Evolutionary conservation across 345 rosid species (phyloP).

Genomic region (Orychophragmus violaceus): DNA sequence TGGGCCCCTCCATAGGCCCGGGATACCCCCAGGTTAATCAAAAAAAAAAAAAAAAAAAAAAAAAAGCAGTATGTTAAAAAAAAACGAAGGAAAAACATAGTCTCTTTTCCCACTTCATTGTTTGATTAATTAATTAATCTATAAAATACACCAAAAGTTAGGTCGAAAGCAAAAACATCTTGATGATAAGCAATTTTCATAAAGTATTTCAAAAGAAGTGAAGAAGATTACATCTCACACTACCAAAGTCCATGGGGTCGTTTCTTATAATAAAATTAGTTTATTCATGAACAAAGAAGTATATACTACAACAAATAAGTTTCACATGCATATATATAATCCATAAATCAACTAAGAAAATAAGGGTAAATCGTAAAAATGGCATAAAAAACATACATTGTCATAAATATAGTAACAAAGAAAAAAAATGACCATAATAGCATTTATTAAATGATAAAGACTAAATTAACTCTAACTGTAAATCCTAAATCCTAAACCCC

Average conservation of each 20-base stretch:
- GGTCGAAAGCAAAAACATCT: constrained; percentile 24
- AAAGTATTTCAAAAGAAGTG: constrained; percentile 20
- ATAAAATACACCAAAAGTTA: constrained; percentile 14
- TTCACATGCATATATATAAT: not conserved
- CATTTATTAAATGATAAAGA: too few relatives aligned
- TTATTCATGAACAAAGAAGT: not conserved
- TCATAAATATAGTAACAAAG: too few relatives aligned
- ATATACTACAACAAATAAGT: not conserved
- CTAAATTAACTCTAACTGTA: too few relatives aligned
- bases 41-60: too few relatives aligned
- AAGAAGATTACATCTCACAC: not conserved
- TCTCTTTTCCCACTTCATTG: constrained; percentile 23
- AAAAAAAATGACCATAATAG: too few relatives aligned
- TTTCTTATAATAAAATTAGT: not conserved
- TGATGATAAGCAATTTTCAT: constrained; percentile 17
- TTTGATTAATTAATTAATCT: constrained; percentile 16
- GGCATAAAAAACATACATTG: too few relatives aligned
- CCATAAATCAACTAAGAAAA: not conserved
- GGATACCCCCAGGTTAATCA: too few relatives aligned
- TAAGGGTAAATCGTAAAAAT: too few relatives aligned
- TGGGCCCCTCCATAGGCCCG: too few relatives aligned
- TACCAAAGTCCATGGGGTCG: constrained; percentile 8
- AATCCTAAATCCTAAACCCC: too few relatives aligned
- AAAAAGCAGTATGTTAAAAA: too few relatives aligned
- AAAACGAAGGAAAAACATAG: constrained; percentile 19